phyloP scores from a whole-genome alignment of 202 grass and related monocot genomes.

The Musa balbisiana region DNA sequence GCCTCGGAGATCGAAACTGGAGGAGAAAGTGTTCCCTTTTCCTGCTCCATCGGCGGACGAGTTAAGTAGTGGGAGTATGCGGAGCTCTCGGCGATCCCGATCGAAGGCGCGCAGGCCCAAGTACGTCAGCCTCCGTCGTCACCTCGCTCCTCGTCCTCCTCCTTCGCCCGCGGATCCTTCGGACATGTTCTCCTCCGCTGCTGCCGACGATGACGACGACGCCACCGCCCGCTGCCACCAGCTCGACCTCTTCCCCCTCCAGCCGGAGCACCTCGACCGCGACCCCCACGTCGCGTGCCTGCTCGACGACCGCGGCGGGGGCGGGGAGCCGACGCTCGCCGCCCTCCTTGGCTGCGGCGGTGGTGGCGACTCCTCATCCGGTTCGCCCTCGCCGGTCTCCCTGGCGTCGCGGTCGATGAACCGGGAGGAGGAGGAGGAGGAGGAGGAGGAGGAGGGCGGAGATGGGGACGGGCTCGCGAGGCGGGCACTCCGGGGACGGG shows the following conservation, averaged over 20 bases:
- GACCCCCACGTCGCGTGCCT: slow-evolving; percentile 37
- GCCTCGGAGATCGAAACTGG: background rate
- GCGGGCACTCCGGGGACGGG: slow-evolving; percentile 60
- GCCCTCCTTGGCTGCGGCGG: slow-evolving; percentile 54
- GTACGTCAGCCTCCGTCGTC: slow-evolving; percentile 63
- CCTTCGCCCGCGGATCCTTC: background rate
- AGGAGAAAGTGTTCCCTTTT: too few relatives aligned
- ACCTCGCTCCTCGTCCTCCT: slow-evolving; percentile 22
- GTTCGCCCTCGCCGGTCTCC: background rate
- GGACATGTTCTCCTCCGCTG: background rate
- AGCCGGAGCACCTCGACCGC: slow-evolving; percentile 40
- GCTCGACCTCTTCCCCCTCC: slow-evolving; percentile 39
- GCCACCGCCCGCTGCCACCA: slow-evolving; percentile 17
- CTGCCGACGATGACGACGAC: background rate
- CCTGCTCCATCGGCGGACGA: background rate
- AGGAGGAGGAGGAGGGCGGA: slow-evolving; percentile 4
- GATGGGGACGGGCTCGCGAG: slow-evolving; percentile 53
- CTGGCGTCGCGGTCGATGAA: slow-evolving; percentile 18
- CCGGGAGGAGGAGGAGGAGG: slow-evolving; percentile 23
- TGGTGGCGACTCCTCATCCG: background rate
- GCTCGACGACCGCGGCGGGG: slow-evolving; percentile 40
- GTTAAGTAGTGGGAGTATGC: slow-evolving; percentile 17
- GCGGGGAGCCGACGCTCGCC: slow-evolving; percentile 45
- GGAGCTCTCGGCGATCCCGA: slow-evolving; percentile 10
- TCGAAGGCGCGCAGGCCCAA: slow-evolving; percentile 43